Percentiles rank a stretch among this genome's conserved stretches.
Evolutionary conservation across 179 eudicot species (phyloP).

Genomic region (Carnegiea gigantea): DNA sequence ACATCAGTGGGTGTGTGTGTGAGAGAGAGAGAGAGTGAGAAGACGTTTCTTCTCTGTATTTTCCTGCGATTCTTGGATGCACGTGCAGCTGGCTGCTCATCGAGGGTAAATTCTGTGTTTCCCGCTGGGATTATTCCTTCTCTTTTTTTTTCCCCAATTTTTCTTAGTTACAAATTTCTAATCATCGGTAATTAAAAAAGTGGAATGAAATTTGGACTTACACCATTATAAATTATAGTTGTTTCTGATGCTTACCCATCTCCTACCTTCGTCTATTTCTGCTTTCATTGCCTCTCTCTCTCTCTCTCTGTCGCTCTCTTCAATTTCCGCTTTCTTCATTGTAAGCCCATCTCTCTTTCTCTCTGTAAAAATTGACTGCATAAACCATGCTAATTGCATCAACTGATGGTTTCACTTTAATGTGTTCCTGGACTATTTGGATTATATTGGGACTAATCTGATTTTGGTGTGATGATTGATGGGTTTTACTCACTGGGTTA

Average conservation of each 20-base stretch:
- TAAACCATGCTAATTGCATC: not conserved
- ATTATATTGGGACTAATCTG: conserved; percentile 4
- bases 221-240: conserved; percentile 24
- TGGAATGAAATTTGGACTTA: not conserved
- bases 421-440: conserved; percentile 10
- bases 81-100: conserved; percentile 7
- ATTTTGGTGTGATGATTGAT: conserved; percentile 4
- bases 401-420: conserved; percentile 1
- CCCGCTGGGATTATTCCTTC: not conserved
- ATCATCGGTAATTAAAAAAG: not conserved
- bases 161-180: not conserved
- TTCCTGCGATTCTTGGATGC: conserved; percentile 16
- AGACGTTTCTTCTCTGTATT: conserved; percentile 14
- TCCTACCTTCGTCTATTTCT: conserved; percentile 20
- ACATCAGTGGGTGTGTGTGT: not conserved
- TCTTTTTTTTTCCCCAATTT: not conserved
- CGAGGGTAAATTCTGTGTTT: conserved; percentile 2
- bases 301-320: not conserved
- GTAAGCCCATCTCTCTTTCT: conserved; percentile 18
- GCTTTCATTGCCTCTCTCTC: conserved; percentile 11
- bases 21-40: not conserved
- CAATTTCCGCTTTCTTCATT: conserved; percentile 8
- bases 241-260: conserved; percentile 19
- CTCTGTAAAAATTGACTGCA: not conserved
- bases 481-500: not conserved